Conservation (phyloP, 768 basidiomycete species). For the Pilatotrama ljubarskyi region DNA sequence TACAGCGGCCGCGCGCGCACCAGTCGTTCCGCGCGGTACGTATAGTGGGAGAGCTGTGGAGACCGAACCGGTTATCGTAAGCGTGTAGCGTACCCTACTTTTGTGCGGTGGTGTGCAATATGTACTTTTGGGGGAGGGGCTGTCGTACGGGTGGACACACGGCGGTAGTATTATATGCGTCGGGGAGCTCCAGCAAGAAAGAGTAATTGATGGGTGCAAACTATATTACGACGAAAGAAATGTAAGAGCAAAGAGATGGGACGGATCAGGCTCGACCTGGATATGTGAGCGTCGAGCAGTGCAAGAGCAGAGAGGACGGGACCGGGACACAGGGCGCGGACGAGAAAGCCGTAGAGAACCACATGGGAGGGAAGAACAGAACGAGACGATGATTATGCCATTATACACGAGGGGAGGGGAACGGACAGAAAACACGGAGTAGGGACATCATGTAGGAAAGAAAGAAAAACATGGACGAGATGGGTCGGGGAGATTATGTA, state of each 20-base stretch:
- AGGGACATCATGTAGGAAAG: background rate
- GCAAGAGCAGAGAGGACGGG: conserved; percentile 13
- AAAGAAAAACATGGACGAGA: background rate
- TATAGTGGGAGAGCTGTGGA: too few relatives aligned
- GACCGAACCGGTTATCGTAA: background rate
- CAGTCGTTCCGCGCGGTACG: background rate
- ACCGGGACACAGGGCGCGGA: background rate
- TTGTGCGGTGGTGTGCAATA: background rate
- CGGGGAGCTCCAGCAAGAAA: background rate
- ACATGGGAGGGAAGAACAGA: background rate
- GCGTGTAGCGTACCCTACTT: conserved; percentile 7
- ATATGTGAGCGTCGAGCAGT: conserved; percentile 19
- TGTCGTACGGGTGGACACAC: background rate
- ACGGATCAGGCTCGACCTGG: conserved; percentile 15
- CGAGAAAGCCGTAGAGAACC: background rate
- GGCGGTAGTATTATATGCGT: conserved; percentile 1
- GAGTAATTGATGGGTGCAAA: background rate
- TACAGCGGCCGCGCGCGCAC: background rate
- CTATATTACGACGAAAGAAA: background rate
- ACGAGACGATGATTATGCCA: background rate
- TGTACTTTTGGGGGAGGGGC: background rate
- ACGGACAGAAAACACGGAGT: conserved; percentile 2
- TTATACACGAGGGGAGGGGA: conserved; percentile 4
- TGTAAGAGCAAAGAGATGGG: background rate
- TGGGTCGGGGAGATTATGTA: conserved; percentile 2